Percentiles rank a stretch among this genome's conserved stretches.
Evolutionary conservation across 768 basidiomycete species (phyloP).

Genomic region (Suillus hirtellus): DNA sequence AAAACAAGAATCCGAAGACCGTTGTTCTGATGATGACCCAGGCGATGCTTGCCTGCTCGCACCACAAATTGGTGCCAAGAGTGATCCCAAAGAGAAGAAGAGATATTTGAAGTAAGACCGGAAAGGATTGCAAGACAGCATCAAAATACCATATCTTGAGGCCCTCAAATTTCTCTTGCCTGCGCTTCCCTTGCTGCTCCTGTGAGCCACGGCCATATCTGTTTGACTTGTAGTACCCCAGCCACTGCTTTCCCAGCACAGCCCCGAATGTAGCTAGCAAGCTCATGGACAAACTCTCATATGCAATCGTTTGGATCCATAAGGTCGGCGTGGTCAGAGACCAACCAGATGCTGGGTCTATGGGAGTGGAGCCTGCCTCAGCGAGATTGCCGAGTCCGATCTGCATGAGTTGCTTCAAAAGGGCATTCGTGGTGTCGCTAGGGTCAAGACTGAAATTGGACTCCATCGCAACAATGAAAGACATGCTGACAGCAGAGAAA

Average conservation of each 20-base stretch:
- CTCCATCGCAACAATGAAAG: slow-evolving; percentile 16
- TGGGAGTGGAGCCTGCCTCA: neutral
- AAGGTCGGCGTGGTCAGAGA: neutral
- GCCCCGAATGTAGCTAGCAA: slow-evolving; percentile 18
- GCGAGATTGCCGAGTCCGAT: slow-evolving; percentile 9
- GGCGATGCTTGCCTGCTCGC: neutral
- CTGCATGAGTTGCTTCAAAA: slow-evolving; percentile 13
- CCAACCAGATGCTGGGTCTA: neutral
- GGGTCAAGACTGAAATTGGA: slow-evolving; percentile 14
- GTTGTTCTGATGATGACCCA: slow-evolving; percentile 4
- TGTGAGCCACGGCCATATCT: slow-evolving; percentile 7
- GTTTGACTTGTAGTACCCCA: slow-evolving; percentile 4
- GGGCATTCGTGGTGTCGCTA: slow-evolving; percentile 15
- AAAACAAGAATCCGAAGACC: slow-evolving; percentile 1
- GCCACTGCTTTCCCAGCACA: slow-evolving; percentile 20
- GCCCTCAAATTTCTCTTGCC: slow-evolving; percentile 15
- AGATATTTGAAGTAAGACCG: slow-evolving; percentile 16
- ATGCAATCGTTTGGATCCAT: slow-evolving; percentile 12
- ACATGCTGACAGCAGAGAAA: slow-evolving; percentile 15
- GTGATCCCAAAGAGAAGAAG: slow-evolving; percentile 18
- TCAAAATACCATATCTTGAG: slow-evolving; percentile 16
- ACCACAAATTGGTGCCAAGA: slow-evolving; percentile 8
- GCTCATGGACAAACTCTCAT: slow-evolving; percentile 15
- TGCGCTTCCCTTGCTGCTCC: slow-evolving; percentile 10
- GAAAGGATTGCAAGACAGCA: slow-evolving; percentile 12